Evolutionary conservation across 495 filamentous ascomycete genomes (phyloP).

Genomic region (Evansstolkia leycettana): DNA sequence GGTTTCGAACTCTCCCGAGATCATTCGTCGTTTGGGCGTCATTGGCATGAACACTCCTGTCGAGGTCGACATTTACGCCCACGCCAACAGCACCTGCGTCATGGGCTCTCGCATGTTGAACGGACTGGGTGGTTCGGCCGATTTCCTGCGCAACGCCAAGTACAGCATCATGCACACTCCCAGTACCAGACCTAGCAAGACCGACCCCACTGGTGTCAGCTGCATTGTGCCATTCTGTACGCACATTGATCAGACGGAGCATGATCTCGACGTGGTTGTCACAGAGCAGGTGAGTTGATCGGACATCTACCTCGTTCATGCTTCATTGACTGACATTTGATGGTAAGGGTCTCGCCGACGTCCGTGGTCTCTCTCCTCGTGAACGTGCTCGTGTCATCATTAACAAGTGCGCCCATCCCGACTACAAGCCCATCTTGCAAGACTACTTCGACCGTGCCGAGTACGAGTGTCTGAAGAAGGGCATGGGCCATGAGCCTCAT

Average conservation of each 20-base stretch:
- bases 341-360: conserved; percentile 62
- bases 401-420: conserved; percentile 76
- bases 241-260: conserved; percentile 87
- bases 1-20: conserved; percentile 88
- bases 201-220: conserved; percentile 68
- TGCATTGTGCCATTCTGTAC: conserved; percentile 92
- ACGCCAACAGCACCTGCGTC: conserved; percentile 85
- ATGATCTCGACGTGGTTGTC: conserved; percentile 78
- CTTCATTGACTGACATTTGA: conserved; percentile 1
- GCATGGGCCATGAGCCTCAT: conserved; percentile 84
- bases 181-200: conserved; percentile 65
- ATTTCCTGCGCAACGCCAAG: conserved; percentile 75
- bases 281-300: too few species aligned
- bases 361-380: conserved; percentile 66
- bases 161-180: conserved; percentile 95
- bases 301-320: conserved; percentile 5
- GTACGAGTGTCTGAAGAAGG: conserved; percentile 76
- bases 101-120: conserved; percentile 90
- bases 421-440: conserved; percentile 68
- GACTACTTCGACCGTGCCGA: conserved; percentile 84
- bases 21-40: conserved; percentile 76
- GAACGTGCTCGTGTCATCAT: conserved; percentile 82
- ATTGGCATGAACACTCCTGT: conserved; percentile 96
- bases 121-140: conserved; percentile 77
- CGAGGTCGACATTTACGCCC: conserved; percentile 89